Base-by-base conservation (phyloP, 2,329 filamentous ascomycete species). In the Sclerotinia glacialis region DNA sequence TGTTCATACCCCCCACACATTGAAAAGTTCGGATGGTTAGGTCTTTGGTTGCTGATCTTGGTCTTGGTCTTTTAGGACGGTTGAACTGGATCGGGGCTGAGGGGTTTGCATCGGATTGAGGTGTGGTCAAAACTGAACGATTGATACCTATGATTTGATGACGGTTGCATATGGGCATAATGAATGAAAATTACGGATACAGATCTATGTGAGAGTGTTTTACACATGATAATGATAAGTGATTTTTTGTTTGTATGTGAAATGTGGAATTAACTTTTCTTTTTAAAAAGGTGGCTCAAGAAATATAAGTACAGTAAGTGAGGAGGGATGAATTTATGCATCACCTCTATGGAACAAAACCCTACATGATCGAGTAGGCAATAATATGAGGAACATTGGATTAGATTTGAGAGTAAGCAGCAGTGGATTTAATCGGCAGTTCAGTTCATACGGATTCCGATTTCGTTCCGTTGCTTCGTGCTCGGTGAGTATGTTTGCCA, bases 1-100 rank as follows among this genome's bases (percentile, higher is more conserved):
- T 52, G 64, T 65, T 65, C 64, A 65, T 65, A 65, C 34, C 54
- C 63, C 58, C 50, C 56, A 50, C 40, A 59, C 26, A 52, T 60
- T 59, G 34, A 65, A 65, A 59, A 47, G 31, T 65, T 65, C 44
- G 63, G 53, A 59, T 47, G 63, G 34, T 50, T 63, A 31, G 59
- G 56, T 60, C 55, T 58, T 58, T 58, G 55, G 18, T 58, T 65
- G 62, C 56, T 60, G 56, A 44, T 49, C 56, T 60, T 61, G 56
- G 56, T 49, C 56, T 60, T 61, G 58, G 44, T 49, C 58, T 61
- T 61, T 61, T 49, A 61, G 44, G 44, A 61, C 58, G 58, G 58
- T 40, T 61, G 44, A 44, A 50, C 58, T 49, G 46, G 44, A 16
- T n/a, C 26, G 58, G 58, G 31, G 31, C 37, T 18, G 34, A 55